Conservation (phyloP, 148 eudicot genomes). For the Nepenthes gracilis region DNA sequence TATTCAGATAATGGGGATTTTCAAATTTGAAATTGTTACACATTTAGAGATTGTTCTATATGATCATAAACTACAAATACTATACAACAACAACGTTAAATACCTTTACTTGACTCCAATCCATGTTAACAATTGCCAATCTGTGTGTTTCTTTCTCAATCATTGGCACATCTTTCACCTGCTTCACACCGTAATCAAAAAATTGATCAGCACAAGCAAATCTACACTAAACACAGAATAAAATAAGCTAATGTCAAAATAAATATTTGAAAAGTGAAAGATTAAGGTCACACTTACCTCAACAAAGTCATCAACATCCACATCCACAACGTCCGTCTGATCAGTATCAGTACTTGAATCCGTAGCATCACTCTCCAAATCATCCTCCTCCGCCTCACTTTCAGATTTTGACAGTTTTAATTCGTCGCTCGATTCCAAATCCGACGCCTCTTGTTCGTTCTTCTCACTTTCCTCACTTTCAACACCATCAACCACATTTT, state of each 20-base stretch:
- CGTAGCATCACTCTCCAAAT: constrained; percentile 16
- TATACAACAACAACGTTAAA: background rate
- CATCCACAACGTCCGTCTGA: constrained; percentile 22
- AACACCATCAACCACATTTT: constrained; percentile 6
- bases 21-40: background rate
- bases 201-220: background rate
- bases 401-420: constrained; percentile 19
- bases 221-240: background rate
- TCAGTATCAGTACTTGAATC: constrained; percentile 38
- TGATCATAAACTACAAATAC: background rate
- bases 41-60: background rate
- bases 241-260: background rate
- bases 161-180: constrained; percentile 67
- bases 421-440: constrained; percentile 13
- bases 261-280: background rate
- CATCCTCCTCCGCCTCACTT: constrained; percentile 12
- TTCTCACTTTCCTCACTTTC: background rate
- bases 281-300: constrained; percentile 23
- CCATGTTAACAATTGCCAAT: constrained; percentile 84
- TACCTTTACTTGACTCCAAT: constrained; percentile 91
- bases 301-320: constrained; percentile 40
- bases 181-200: constrained; percentile 8
- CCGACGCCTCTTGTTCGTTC: constrained; percentile 5
- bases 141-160: constrained; percentile 80
- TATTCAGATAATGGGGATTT: too few relatives aligned